Evolutionary conservation across 305 asterid genomes (phyloP), one percentile per base, ranked within the genome.

Genomic region (Rubia peregrina): DNA sequence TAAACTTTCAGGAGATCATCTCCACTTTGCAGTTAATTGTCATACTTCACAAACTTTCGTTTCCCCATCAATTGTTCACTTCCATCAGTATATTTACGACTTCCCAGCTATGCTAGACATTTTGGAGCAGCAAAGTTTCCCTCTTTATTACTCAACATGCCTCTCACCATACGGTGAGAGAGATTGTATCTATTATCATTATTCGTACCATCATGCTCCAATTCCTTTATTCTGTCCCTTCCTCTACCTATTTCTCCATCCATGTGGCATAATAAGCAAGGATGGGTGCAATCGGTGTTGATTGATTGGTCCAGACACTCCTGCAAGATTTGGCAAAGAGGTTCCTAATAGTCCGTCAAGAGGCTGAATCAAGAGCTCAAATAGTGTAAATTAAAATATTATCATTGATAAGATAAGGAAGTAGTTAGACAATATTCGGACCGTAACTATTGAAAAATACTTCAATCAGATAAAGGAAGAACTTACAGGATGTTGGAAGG

Each of bases 401-500:
- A 42, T 42, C 46, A 42, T 42, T 42, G 46, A 4, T 16, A 10
- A 36, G 60, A 61, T 41, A 38, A 41, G 48, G 9, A 21, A 8
- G 10, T 62, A 38, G 43, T 14, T 26, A 7, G 22, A 33, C 38
- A 33, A 33, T 4, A 33, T 33, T 33, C 5, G 38, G 38, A 33
- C 38, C 38, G 5, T 33, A 2, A 16, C 66, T 9, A 17, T 19
- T 1, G 9, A 13, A 10, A 26, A 46, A 44, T 77, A 56, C n/a
- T 12, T 38, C 3, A 65, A 57, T 43, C 66, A 49, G 68, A 43
- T 62, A 61, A 75, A 44, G 33, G 65, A 7, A 67, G 59, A 64
- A 84, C 96, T 88, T 70, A 92, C 98, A 84, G 96, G 96, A 82
- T 90, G 98, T 42, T 96, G 89, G 70, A 90, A 90, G 3, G 69